These are phyloP conservation scores for Gossypium mustelinum DNA, from an alignment of 345 rosid species.

Conservation along the genomic window DNA sequence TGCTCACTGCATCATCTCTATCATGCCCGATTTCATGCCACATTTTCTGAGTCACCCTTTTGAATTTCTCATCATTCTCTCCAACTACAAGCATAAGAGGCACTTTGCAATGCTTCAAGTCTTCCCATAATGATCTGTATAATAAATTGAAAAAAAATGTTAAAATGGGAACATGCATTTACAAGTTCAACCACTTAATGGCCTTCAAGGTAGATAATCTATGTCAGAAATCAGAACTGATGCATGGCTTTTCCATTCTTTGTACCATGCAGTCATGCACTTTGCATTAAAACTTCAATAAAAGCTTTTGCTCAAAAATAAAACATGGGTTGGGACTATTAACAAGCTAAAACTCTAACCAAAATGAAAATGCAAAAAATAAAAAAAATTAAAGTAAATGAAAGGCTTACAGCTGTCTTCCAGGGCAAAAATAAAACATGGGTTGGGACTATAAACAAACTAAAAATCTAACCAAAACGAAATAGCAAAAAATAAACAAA, in stretches of 20 bases:
- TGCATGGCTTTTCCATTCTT: background rate
- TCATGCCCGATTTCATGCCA: constrained; percentile 25
- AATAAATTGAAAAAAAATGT: background rate
- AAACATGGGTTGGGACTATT: background rate
- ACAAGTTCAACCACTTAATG: background rate
- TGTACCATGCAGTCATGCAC: background rate
- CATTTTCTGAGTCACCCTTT: constrained; percentile 53
- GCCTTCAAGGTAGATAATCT: too few species aligned
- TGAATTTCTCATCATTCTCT: constrained; percentile 66
- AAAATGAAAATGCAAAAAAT: background rate
- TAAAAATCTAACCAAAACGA: background rate
- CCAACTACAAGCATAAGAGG: constrained; percentile 65
- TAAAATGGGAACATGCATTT: constrained; percentile 5
- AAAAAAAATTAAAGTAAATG: background rate
- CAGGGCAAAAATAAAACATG: constrained; percentile 28
- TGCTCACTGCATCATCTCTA: constrained; percentile 4
- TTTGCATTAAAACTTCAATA: background rate
- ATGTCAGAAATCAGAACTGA: background rate
- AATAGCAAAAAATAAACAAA: background rate
- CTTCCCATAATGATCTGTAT: constrained; percentile 80
- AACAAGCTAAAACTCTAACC: background rate
- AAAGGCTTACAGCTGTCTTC: constrained; percentile 68
- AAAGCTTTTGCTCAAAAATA: background rate
- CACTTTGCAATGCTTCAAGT: constrained; percentile 48
- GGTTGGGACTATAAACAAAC: background rate